Base-by-base conservation (phyloP, 805 yeast genomes). In the Starmera dryadoides region DNA sequence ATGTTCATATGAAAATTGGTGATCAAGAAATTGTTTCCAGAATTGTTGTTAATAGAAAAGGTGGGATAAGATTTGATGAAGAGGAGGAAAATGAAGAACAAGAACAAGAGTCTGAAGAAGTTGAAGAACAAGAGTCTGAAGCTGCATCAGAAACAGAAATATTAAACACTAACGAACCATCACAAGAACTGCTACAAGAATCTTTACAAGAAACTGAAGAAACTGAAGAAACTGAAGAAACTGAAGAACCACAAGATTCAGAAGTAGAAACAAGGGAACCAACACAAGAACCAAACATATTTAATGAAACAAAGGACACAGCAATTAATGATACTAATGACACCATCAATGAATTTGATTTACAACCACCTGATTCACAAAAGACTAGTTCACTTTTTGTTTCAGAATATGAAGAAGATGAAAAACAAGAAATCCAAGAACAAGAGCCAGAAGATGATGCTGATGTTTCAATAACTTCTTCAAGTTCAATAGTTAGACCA, bases 1-100 rank as follows among this genome's bases (percentile, higher is more conserved):
- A 35, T 12, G 47, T 54, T 9, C 43, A 48, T 1, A 44, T 55
- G 33, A 50, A 50, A 26, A 47, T 53, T 19, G 59, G 48, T 28
- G 58, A 50, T 21, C 34, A 49, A 14, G 41, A 42, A 19, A 33
- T 43, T 5, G 44, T 49, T 21, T 46, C 53, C 12, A 42, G 42
- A 25, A 62, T 50, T 0, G 39, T 33, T 15, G 21, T 49, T 2
- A 44, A 46, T 4, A 50, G 48, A 28, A 41, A 48, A 17, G 47
- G 52, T 5, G 41, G 40, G 21, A 30, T 57, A 17, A 42, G 45
- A 4, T 50, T 57, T n/a, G 41, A 42, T 25, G 41, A 22, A 2
- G 40, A 42, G 25, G 34, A 18, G n/a, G 10, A 15, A 17, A 34
- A 36, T 9, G 34, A 33, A 21, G 40, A 38, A 12, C 29, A 31